Conservation (phyloP, 176 grass and related monocot species). For the Oryza glumipatula region DNA sequence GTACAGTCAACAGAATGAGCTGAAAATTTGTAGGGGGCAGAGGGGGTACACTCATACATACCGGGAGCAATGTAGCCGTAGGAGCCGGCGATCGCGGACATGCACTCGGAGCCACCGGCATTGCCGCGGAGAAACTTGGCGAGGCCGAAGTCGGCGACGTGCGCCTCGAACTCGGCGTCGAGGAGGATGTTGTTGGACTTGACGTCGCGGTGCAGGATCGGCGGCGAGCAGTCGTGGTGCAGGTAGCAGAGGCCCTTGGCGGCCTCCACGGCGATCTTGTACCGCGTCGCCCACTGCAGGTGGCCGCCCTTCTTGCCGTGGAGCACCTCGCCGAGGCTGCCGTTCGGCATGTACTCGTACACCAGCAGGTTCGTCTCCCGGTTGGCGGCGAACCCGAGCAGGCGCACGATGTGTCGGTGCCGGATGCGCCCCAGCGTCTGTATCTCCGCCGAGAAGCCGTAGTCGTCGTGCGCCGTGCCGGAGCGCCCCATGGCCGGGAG, state of each 20-base stretch:
- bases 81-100: conserved; percentile 94
- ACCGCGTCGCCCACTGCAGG: conserved; percentile 82
- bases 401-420: conserved; percentile 91
- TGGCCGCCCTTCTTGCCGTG: conserved; percentile 89
- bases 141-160: conserved; percentile 90
- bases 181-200: conserved; percentile 99
- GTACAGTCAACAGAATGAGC: neutral
- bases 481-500: conserved; percentile 65
- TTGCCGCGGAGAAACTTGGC: conserved; percentile 83
- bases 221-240: conserved; percentile 91
- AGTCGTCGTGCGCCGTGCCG: conserved; percentile 67
- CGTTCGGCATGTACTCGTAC: conserved; percentile 96
- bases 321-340: conserved; percentile 89
- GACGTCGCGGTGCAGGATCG: conserved; percentile 90
- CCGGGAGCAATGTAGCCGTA: conserved; percentile 98
- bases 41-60: conserved; percentile 13
- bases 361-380: conserved; percentile 79
- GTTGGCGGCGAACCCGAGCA: conserved; percentile 85
- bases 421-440: conserved; percentile 86
- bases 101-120: conserved; percentile 83
- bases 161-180: conserved; percentile 72
- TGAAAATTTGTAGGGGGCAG: neutral
- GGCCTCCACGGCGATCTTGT: conserved; percentile 88
- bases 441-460: conserved; percentile 91
- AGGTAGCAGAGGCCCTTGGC: conserved; percentile 97